Conservation (phyloP, 2,329 filamentous ascomycete species). For the Nigrospora sphaerica region DNA sequence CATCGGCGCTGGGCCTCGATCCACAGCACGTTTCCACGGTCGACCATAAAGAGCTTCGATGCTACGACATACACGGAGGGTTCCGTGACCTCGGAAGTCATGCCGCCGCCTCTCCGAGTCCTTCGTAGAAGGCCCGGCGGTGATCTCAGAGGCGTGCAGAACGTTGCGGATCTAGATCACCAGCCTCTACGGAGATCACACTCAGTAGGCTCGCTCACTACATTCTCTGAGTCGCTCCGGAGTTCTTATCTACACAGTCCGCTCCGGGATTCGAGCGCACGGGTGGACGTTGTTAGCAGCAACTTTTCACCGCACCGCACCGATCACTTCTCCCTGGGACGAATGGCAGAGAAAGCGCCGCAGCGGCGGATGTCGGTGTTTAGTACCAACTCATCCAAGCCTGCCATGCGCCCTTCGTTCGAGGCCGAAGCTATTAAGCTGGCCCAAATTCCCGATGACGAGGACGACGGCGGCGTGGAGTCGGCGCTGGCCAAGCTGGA, state of each 20-base stretch:
- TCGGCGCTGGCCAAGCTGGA: slow-evolving; percentile 90
- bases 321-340: slow-evolving; percentile 51
- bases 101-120: slow-evolving; percentile 50
- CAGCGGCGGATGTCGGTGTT: slow-evolving; percentile 46
- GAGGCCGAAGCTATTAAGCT: slow-evolving; percentile 83
- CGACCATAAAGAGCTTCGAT: slow-evolving; percentile 53
- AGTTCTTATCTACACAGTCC: slow-evolving; percentile 47
- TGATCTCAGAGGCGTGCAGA: slow-evolving; percentile 61
- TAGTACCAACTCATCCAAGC: slow-evolving; percentile 56
- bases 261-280: slow-evolving; percentile 29
- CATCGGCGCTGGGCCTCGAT: slow-evolving; percentile 53
- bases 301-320: slow-evolving; percentile 32
- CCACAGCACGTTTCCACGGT: slow-evolving; percentile 45
- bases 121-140: slow-evolving; percentile 69
- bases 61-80: slow-evolving; percentile 47
- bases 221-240: slow-evolving; percentile 52
- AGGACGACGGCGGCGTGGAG: slow-evolving; percentile 79
- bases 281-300: slow-evolving; percentile 36
- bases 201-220: slow-evolving; percentile 53
- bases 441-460: slow-evolving; percentile 79
- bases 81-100: slow-evolving; percentile 39
- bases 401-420: slow-evolving; percentile 66
- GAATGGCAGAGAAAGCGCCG: slow-evolving; percentile 42
- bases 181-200: slow-evolving; percentile 42
- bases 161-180: slow-evolving; percentile 54